Evolutionary conservation across 176 grass and related monocot species (phyloP), one percentile per base, ranked within the genome.

Genomic region (Avena insularis): DNA sequence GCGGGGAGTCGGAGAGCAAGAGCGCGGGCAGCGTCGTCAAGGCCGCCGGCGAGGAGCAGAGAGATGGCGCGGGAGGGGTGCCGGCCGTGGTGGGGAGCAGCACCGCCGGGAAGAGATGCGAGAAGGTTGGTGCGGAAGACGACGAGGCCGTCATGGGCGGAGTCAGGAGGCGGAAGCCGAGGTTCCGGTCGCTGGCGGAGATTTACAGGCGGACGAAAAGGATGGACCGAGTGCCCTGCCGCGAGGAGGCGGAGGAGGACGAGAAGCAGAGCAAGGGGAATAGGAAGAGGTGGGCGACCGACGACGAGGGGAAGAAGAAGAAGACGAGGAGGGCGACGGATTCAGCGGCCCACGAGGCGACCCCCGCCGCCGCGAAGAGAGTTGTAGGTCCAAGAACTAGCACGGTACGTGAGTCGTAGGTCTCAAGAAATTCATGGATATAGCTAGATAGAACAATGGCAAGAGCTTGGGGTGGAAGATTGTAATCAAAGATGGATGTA

Each of bases 121-220:
- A 17, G 6, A 63, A 68, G 51, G 78, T 50, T 11, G 16, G 14
- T 4, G 49, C 49, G 12, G 49, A 13, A 20, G 48, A 16, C 65
- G 68, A 84, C n/a, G 84, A 31, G n/a, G 84, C 45, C 47, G 20
- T 82, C 31, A 35, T 31, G 62, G 72, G 40, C 49, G 80, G 72
- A 3, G 78, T 74, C 49, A 38, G 23, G 14, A 82, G 86, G 83
- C 56, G 25, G 40, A 71, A 79, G 83, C 78, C 77, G 48, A 77
- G 85, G 85, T 88, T 90, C 78, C 88, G 88, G 85, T 86, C 71
- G 36, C 66, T 90, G 71, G 78, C 82, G 9, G 82, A 17, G 31
- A 75, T 93, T 35, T 93, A 93, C 82, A 65, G 27, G 19, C 48
- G 35, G 15, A 83, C 88, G 2, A 54, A 47, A 3, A 56, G 69